Percentiles rank a stretch among this genome's conserved stretches.
These are phyloP conservation scores for Camptophora hylomeconis DNA, from an alignment of 2,329 filamentous ascomycete genomes.

Conservation along the genomic window DNA sequence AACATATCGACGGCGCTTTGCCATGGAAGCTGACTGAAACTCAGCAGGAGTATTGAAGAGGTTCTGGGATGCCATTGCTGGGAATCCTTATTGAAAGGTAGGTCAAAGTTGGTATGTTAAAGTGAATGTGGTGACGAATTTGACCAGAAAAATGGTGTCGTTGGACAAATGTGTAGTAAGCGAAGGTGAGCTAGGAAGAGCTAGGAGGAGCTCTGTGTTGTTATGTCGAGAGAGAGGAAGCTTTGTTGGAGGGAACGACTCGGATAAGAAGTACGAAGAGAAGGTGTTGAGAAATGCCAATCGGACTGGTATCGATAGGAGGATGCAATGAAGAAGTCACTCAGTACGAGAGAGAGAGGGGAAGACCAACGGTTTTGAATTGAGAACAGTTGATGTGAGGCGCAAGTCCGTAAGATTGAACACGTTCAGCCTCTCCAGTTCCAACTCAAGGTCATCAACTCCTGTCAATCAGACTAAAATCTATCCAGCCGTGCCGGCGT, in stretches of 20 bases:
- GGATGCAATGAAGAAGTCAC: constrained; percentile 1
- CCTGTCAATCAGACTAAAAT: too few relatives aligned
- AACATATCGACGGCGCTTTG: constrained; percentile 33
- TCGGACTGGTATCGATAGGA: too few relatives aligned
- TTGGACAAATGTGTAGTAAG: too few relatives aligned
- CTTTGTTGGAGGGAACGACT: neutral
- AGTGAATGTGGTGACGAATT: constrained; percentile 1
- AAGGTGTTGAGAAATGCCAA: neutral
- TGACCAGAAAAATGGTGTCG: too few relatives aligned
- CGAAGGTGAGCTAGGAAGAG: too few relatives aligned
- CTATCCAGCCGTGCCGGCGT: too few relatives aligned
- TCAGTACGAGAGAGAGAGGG: neutral
- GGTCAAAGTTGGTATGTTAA: neutral
- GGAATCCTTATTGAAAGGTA: constrained; percentile 3
- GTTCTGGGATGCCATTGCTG: constrained; percentile 1
- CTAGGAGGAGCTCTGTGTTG: too few relatives aligned
- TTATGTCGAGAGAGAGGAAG: constrained; percentile 1
- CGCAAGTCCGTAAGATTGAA: constrained; percentile 5
- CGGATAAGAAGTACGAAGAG: neutral
- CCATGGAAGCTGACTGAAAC: constrained; percentile 12
- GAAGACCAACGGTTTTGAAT: constrained; percentile 3
- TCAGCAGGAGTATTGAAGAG: neutral
- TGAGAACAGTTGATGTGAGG: too few relatives aligned
- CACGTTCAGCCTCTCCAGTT: too few relatives aligned
- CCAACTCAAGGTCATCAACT: too few relatives aligned